Percentiles rank a stretch among this genome's conserved stretches.
Conservation (phyloP, 2,329 filamentous ascomycete species). For the Gaeumannomyces tritici region DNA sequence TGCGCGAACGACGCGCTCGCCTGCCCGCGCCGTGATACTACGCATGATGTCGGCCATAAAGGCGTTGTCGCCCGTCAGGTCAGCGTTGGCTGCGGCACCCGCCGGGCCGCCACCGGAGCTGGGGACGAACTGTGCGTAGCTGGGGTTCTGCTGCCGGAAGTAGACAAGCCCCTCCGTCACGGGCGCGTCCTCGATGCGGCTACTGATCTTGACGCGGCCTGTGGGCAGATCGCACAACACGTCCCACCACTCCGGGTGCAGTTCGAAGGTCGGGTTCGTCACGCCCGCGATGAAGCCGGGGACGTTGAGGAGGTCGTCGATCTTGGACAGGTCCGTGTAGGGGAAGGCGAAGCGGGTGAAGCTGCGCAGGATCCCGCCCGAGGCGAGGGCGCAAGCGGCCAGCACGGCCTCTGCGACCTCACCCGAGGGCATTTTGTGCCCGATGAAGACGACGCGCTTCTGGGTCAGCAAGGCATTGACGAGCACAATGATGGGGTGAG, state of each 20-base stretch:
- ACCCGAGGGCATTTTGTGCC: slow-evolving; percentile 88
- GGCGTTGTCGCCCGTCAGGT: slow-evolving; percentile 74
- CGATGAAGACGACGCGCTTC: slow-evolving; percentile 91
- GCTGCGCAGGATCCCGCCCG: slow-evolving; percentile 81
- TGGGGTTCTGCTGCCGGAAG: slow-evolving; percentile 73
- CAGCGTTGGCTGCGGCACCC: slow-evolving; percentile 23
- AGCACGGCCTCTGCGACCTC: slow-evolving; percentile 97
- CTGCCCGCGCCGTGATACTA: slow-evolving; percentile 77
- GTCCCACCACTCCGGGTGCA: slow-evolving; percentile 98
- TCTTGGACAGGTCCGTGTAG: slow-evolving; percentile 95
- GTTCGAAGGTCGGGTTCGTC: slow-evolving; percentile 91
- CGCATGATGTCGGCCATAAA: slow-evolving; percentile 84
- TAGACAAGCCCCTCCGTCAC: slow-evolving; percentile 77
- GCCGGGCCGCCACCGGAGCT: slow-evolving; percentile 17
- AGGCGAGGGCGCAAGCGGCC: slow-evolving; percentile 88
- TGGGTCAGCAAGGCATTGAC: slow-evolving; percentile 93
- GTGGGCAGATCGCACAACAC: slow-evolving; percentile 86
- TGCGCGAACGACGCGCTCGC: slow-evolving; percentile 79
- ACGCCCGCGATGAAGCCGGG: slow-evolving; percentile 97
- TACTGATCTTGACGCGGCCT: slow-evolving; percentile 90
- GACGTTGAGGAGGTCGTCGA: slow-evolving; percentile 90
- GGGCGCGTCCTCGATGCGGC: slow-evolving; percentile 69
- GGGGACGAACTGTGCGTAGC: slow-evolving; percentile 39
- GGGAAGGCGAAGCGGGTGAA: slow-evolving; percentile 96
- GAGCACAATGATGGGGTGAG: slow-evolving; percentile 90